These are phyloP conservation scores for Roridomyces roridus DNA, from an alignment of 768 basidiomycete genomes.

Conservation along the genomic window DNA sequence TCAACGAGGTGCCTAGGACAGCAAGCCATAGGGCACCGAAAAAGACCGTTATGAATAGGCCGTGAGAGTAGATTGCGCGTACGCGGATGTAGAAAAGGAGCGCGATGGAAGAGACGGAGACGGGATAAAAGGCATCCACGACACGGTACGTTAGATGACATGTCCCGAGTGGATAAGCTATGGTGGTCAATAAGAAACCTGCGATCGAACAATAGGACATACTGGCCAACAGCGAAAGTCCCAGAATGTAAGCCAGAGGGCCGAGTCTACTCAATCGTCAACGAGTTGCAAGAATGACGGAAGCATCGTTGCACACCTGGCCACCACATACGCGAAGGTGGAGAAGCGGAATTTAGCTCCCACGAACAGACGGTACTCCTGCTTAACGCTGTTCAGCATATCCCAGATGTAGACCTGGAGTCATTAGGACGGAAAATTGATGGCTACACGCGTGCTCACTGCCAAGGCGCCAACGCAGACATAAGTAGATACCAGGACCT, in stretches of 20 bases:
- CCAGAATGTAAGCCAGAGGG: conserved; percentile 16
- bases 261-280: conserved; percentile 7
- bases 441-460: neutral
- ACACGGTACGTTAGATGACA: neutral
- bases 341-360: conserved; percentile 18
- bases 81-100: conserved; percentile 38
- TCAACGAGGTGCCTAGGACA: conserved; percentile 33
- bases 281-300: neutral
- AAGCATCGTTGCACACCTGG: neutral
- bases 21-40: conserved; percentile 39
- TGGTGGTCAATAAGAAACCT: neutral
- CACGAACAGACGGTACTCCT: conserved; percentile 29
- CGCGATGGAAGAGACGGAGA: conserved; percentile 26
- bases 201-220: neutral
- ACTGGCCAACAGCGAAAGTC: conserved; percentile 29
- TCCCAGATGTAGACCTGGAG: conserved; percentile 35
- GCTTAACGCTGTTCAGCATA: conserved; percentile 28
- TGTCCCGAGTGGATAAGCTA: conserved; percentile 3
- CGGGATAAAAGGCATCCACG: conserved; percentile 27
- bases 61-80: conserved; percentile 30
- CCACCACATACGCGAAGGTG: conserved; percentile 29
- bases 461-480: neutral
- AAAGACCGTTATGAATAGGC: conserved; percentile 26
- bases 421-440: no score
- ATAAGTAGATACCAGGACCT: neutral